Percentiles rank a stretch among this genome's conserved stretches.
Evolutionary conservation across 2,329 filamentous ascomycete genomes (phyloP).

Genomic region (Pestalotiopsis sp.): DNA sequence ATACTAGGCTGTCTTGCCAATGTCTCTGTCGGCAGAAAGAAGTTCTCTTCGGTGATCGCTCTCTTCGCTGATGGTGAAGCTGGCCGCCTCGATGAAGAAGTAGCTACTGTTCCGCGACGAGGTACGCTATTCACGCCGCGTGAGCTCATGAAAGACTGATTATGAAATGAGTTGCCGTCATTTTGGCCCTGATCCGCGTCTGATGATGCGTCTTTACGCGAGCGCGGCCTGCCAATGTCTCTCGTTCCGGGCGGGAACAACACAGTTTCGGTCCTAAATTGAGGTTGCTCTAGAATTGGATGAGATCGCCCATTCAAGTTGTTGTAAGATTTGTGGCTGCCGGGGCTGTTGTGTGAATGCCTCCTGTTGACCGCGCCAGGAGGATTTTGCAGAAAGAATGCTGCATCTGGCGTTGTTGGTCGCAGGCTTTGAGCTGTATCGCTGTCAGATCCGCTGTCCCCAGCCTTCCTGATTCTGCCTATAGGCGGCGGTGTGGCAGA

Average conservation of each 20-base stretch:
- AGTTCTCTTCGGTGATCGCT: background rate
- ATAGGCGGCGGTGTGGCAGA: conserved; percentile 8
- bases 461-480: background rate
- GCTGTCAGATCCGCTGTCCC: conserved; percentile 13
- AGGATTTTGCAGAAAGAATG: background rate
- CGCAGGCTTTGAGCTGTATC: background rate
- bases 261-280: background rate
- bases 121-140: background rate
- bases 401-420: background rate
- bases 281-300: background rate
- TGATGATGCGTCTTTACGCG: background rate
- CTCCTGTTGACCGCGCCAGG: background rate
- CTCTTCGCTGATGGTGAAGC: background rate
- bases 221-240: background rate
- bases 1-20: background rate
- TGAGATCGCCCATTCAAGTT: background rate
- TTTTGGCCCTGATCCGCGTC: background rate
- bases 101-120: background rate
- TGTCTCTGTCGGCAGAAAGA: background rate
- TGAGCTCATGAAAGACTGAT: background rate
- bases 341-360: background rate
- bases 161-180: background rate
- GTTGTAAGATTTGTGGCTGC: background rate
- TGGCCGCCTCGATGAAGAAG: background rate
- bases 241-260: background rate